Conservation (phyloP, 768 basidiomycete species). For the Naematelia aurantialba region DNA sequence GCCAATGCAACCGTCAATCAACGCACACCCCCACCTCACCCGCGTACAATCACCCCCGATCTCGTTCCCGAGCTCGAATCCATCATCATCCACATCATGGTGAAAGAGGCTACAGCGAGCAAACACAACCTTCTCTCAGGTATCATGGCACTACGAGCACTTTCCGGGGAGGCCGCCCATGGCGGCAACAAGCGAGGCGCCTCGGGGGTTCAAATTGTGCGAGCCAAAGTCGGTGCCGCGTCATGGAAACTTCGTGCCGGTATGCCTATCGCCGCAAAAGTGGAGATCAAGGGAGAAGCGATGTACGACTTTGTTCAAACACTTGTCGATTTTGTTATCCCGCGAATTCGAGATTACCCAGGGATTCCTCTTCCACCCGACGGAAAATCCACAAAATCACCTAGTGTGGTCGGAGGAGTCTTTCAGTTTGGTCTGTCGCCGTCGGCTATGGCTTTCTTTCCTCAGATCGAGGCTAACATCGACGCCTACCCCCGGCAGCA, state of each 20-base stretch:
- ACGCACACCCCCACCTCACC: constrained; percentile 58
- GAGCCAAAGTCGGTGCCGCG: constrained; percentile 59
- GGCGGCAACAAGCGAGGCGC: constrained; percentile 68
- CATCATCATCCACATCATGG: constrained; percentile 80
- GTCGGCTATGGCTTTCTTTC: constrained; percentile 81
- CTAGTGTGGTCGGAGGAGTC: constrained; percentile 77
- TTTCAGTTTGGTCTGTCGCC: constrained; percentile 84
- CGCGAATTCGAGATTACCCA: constrained; percentile 82
- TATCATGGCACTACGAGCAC: constrained; percentile 78
- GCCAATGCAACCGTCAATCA: constrained; percentile 57
- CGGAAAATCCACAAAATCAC: constrained; percentile 62
- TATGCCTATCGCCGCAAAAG: constrained; percentile 79
- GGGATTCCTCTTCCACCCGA: constrained; percentile 76
- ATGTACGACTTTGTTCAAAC: constrained; percentile 93
- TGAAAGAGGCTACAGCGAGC: constrained; percentile 71
- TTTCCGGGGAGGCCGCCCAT: constrained; percentile 74
- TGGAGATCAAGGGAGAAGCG: constrained; percentile 79
- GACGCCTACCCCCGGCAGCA: constrained; percentile 80
- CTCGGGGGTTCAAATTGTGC: constrained; percentile 69
- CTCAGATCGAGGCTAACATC: constrained; percentile 89
- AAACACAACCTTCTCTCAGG: constrained; percentile 73
- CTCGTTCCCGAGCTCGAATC: constrained; percentile 74
- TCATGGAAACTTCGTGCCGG: constrained; percentile 72
- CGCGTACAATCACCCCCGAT: constrained; percentile 61
- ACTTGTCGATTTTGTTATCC: constrained; percentile 90